A percentile compares a stretch with the other conserved stretches of the same genome.
Conservation (phyloP, 176 grass and related monocot species). For the Triticum turgidum region DNA sequence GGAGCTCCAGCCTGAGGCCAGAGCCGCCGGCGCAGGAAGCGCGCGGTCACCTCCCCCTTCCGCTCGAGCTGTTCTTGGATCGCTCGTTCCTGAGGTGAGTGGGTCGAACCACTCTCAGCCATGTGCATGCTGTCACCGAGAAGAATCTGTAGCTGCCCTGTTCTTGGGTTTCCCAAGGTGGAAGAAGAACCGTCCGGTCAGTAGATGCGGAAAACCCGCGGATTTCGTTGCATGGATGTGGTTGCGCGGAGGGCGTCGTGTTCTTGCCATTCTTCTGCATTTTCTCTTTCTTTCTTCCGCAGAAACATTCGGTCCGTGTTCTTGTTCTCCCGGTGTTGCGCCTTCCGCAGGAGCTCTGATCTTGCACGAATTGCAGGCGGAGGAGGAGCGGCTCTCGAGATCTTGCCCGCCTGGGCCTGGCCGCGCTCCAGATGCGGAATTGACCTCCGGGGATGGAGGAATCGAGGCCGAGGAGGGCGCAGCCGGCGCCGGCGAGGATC, state of each 20-base stretch:
- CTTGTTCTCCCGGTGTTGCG: neutral
- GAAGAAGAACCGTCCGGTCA: neutral
- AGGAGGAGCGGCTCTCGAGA: neutral
- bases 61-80: neutral
- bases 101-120: neutral
- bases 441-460: neutral
- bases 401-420: neutral
- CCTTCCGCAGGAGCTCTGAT: neutral
- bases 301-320: neutral
- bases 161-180: neutral
- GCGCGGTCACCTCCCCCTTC: neutral
- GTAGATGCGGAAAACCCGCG: neutral
- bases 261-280: neutral
- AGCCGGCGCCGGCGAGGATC: constrained; percentile 30
- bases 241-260: neutral
- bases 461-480: constrained; percentile 32
- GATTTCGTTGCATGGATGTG: neutral
- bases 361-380: neutral
- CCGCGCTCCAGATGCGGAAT: constrained; percentile 21
- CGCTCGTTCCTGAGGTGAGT: neutral
- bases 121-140: neutral
- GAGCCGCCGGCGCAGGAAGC: neutral
- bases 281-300: neutral
- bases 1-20: neutral
- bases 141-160: neutral